These are phyloP conservation scores for Tirmania nivea DNA, from an alignment of 495 filamentous ascomycete species.

Conservation along the genomic window DNA sequence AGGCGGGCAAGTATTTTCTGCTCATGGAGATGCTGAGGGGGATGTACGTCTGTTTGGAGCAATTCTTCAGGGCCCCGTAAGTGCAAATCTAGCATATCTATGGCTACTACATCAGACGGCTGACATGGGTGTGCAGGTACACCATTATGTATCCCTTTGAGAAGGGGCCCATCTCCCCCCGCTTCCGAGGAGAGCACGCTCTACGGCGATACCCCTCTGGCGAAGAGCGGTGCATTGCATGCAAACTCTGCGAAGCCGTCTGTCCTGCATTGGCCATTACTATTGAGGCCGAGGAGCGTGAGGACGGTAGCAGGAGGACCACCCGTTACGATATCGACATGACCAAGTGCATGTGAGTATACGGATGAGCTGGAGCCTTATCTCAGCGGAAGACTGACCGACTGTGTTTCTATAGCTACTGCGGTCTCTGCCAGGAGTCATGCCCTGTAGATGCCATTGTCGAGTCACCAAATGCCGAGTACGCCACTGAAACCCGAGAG, in stretches of 20 bases:
- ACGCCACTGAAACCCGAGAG: slow-evolving; percentile 90
- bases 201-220: slow-evolving; percentile 87
- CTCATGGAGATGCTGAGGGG: slow-evolving; percentile 85
- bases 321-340: slow-evolving; percentile 99
- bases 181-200: slow-evolving; percentile 94
- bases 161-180: slow-evolving; percentile 93
- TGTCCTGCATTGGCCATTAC: slow-evolving; percentile 95
- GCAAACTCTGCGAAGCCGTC: slow-evolving; percentile 95
- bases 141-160: slow-evolving; percentile 98
- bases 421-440: slow-evolving; percentile 96
- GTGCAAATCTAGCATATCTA: slow-evolving; percentile 21
- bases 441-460: slow-evolving; percentile 98
- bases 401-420: slow-evolving; percentile 32
- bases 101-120: not conserved
- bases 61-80: slow-evolving; percentile 94
- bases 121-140: slow-evolving; percentile 35
- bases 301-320: slow-evolving; percentile 79
- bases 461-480: slow-evolving; percentile 90
- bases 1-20: slow-evolving; percentile 77
- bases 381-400: too few species aligned
- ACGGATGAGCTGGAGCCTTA: too few species aligned
- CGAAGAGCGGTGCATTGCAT: slow-evolving; percentile 96
- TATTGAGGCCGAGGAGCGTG: slow-evolving; percentile 95
- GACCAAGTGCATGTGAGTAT: slow-evolving; percentile 72
- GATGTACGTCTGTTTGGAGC: slow-evolving; percentile 95